Conservation (phyloP, 179 eudicot genomes). For the Silene vulgaris region DNA sequence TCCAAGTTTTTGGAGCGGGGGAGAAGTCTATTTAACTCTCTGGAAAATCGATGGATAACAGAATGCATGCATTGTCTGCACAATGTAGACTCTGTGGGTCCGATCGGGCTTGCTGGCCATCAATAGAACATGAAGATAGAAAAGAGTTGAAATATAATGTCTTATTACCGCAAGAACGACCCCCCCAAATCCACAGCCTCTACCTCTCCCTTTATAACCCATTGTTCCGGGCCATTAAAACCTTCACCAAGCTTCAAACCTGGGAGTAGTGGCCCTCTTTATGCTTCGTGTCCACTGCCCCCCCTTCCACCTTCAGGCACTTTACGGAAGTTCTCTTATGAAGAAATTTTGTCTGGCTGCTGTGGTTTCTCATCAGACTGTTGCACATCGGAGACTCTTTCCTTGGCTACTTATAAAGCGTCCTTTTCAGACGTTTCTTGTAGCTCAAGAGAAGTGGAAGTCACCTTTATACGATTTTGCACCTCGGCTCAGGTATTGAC, state of each 20-base stretch:
- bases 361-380: constrained; percentile 72
- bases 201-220: constrained; percentile 90
- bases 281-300: constrained; percentile 64
- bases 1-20: constrained; percentile 62
- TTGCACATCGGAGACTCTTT: constrained; percentile 72
- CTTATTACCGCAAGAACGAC: constrained; percentile 52
- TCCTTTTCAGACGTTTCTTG: constrained; percentile 53
- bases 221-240: constrained; percentile 41
- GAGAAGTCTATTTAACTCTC: constrained; percentile 45
- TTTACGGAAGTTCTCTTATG: constrained; percentile 53
- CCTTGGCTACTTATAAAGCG: constrained; percentile 63
- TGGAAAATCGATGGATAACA: constrained; percentile 29
- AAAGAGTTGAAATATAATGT: constrained; percentile 41
- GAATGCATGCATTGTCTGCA: constrained; percentile 72
- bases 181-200: constrained; percentile 77
- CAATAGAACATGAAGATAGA: constrained; percentile 58
- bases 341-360: constrained; percentile 73
- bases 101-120: constrained; percentile 51
- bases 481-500: constrained; percentile 57
- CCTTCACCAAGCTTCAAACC: constrained; percentile 59
- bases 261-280: constrained; percentile 58
- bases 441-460: constrained; percentile 56
- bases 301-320: constrained; percentile 61
- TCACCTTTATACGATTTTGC: constrained; percentile 70
- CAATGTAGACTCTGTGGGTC: constrained; percentile 70